Percentiles rank a stretch among this genome's conserved stretches.
Conservation (phyloP, 2,329 filamentous ascomycete genomes). For the Botryotinia calthae region DNA sequence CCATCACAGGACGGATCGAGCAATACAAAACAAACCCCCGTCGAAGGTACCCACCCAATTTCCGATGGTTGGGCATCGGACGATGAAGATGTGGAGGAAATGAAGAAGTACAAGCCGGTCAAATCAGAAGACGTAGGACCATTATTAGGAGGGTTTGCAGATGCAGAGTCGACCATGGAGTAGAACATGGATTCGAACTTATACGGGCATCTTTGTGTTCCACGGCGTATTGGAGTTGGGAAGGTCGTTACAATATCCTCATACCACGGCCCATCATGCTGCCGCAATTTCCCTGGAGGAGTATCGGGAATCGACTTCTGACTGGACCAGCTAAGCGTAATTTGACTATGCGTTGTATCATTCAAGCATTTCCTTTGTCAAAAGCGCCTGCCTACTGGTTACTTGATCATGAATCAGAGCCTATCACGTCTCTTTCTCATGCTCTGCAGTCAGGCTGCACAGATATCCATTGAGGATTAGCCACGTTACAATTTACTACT, state of each 20-base stretch:
- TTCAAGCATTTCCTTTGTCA: constrained; percentile 38
- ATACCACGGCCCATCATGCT: constrained; percentile 29
- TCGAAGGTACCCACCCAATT: constrained; percentile 30
- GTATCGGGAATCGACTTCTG: constrained; percentile 34
- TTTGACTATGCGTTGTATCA: constrained; percentile 40
- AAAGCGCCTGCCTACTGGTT: constrained; percentile 39
- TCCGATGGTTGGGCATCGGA: constrained; percentile 47
- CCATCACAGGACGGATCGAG: constrained; percentile 48
- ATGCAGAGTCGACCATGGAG: constrained; percentile 37
- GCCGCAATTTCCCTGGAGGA: constrained; percentile 29
- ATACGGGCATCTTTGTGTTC: constrained; percentile 30
- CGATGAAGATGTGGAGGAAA: constrained; percentile 37
- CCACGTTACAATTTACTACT: constrained; percentile 38
- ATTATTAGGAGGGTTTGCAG: constrained; percentile 39
- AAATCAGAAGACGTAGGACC: constrained; percentile 39
- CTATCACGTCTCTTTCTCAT: constrained; percentile 36
- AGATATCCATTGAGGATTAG: constrained; percentile 38
- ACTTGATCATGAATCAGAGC: constrained; percentile 31
- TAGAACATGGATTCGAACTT: constrained; percentile 30
- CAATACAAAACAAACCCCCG: constrained; percentile 34
- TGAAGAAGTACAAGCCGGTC: constrained; percentile 33
- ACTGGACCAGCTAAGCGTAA: constrained; percentile 39
- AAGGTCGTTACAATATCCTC: constrained; percentile 35
- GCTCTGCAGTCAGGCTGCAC: constrained; percentile 37
- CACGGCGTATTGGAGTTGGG: constrained; percentile 36